Evolutionary conservation across 208 protist genomes (phyloP), one percentile per base, ranked within the genome.

Genomic region (Trypanosomatidae sp.): DNA sequence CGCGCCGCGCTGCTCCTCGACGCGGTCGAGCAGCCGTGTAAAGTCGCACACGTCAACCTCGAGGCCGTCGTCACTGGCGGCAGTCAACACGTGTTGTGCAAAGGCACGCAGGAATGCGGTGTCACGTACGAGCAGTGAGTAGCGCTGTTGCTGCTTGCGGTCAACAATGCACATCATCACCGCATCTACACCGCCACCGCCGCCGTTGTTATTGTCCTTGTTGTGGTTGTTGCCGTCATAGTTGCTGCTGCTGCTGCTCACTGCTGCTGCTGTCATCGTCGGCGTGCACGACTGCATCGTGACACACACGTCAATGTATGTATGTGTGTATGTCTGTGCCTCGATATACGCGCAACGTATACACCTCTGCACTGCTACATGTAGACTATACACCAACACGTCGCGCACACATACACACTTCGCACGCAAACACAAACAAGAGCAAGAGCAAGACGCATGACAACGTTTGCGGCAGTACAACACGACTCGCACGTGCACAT

Each of bases 301-400:
- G 33, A 51, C 5, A 57, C 10, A 15, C 5, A 23, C 38, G 24
- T 49, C 6, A 22, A 25, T 46, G 27, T 46, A 26, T 45, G 13
- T 33, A n/a, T 41, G 40, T 53, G 20, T 43, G 40, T 21, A 91
- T 24, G 28, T 81, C 67, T n/a, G n/a, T n/a, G n/a, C n/a, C n/a
- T n/a, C n/a, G n/a, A n/a, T n/a, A n/a, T n/a, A n/a, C n/a, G n/a
- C n/a, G n/a, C n/a, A n/a, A n/a, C n/a, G n/a, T n/a, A n/a, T n/a
- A n/a, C n/a, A n/a, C n/a, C n/a, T n/a, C n/a, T n/a, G n/a, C n/a
- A n/a, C n/a, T n/a, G n/a, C n/a, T n/a, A n/a, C n/a, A n/a, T n/a
- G n/a, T n/a, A n/a, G n/a, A n/a, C n/a, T n/a, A n/a, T n/a, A n/a
- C n/a, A n/a, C n/a, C n/a, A n/a, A n/a, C n/a, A n/a, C n/a, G n/a